phyloP scores from a whole-genome alignment of 495 filamentous ascomycete species.

The Xylaria grammica region DNA sequence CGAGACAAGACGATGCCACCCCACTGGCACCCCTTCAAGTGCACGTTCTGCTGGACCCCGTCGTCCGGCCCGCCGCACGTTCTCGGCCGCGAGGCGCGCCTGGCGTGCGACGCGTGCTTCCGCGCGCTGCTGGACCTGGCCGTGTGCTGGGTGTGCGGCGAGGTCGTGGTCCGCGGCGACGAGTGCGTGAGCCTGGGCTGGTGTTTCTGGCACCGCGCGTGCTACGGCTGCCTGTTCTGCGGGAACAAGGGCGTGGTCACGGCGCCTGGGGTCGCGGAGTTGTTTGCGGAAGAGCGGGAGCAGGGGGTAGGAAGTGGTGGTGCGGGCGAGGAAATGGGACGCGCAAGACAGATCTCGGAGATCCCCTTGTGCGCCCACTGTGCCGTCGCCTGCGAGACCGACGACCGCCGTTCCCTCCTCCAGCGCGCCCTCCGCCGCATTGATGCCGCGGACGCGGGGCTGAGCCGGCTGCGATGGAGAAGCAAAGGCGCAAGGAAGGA shows the following conservation, averaged over 20 bases:
- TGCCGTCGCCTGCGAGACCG: slow-evolving; percentile 31
- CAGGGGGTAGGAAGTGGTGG: neutral
- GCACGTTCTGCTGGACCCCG: slow-evolving; percentile 54
- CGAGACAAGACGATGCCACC: no score
- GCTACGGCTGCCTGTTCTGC: slow-evolving; percentile 55
- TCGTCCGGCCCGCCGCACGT: slow-evolving; percentile 32
- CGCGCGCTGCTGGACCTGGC: slow-evolving; percentile 45
- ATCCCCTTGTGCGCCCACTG: slow-evolving; percentile 45
- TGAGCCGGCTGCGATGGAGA: slow-evolving; percentile 36
- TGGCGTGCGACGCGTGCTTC: slow-evolving; percentile 49
- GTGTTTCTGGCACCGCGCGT: slow-evolving; percentile 56
- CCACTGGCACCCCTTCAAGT: slow-evolving; percentile 48
- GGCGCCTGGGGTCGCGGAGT: slow-evolving; percentile 18
- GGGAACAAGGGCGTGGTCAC: slow-evolving; percentile 32
- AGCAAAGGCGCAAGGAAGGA: neutral
- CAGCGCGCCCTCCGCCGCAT: slow-evolving; percentile 36
- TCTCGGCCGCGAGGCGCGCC: slow-evolving; percentile 39
- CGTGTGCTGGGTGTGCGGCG: slow-evolving; percentile 57
- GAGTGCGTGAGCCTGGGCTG: slow-evolving; percentile 54
- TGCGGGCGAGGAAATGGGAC: neutral
- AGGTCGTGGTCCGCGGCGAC: slow-evolving; percentile 47
- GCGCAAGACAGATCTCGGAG: slow-evolving; percentile 37
- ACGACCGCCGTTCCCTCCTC: slow-evolving; percentile 24
- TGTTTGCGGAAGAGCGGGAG: slow-evolving; percentile 16
- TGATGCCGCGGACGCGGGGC: slow-evolving; percentile 33